Evolutionary conservation across 2,329 filamentous ascomycete species (phyloP), one percentile per base, ranked within the genome.

Genomic region (Colletotrichum tofieldiae): DNA sequence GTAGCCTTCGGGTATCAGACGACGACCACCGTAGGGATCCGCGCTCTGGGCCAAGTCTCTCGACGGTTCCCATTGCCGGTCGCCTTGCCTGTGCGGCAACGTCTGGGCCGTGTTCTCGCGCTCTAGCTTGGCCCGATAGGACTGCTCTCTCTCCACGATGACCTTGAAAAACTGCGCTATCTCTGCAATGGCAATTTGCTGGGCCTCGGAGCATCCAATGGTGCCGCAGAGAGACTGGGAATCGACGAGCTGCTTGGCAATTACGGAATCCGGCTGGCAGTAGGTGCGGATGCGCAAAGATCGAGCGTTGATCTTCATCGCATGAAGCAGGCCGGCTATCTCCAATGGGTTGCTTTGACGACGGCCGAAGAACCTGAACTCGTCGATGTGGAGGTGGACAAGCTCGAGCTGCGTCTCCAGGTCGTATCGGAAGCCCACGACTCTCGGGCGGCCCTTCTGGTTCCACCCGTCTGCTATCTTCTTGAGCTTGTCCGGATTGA

Each of bases 371-470:
- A 91, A 91, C 43, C 84, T 84, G 76, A 91, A 91, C 29, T 86
- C 84, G 12, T 85, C 78, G 37, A 84, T 77, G 74, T 91, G 89
- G 11, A 86, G 77, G 20, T 78, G 76, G 29, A 90, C 78, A 14
- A 91, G 83, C 14, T 89, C 87, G n/a, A 91, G 77, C 79, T 91
- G 89, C 0, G 88, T 90, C 80, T 90, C 88, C 2, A 90, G 78
- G 72, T 91, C 88, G 77, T 89, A 91, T 23, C 88, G 86, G 77
- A 90, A 91, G 16, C 87, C 86, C 29, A 88, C 79, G 11, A 91
- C 88, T 67, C 83, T 85, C 7, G 88, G 87, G 0, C 87, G 87
- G 49, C 88, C 88, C 73, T 86, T 84, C 54, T 84, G 81, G 32
- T 82, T 79, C 89, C 88, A 91, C 6, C 76, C 78, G 62, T 90